Evolutionary conservation across 257 asterid genomes (phyloP), one percentile per base, ranked within the genome.

Genomic region (Solanum dulcamara): DNA sequence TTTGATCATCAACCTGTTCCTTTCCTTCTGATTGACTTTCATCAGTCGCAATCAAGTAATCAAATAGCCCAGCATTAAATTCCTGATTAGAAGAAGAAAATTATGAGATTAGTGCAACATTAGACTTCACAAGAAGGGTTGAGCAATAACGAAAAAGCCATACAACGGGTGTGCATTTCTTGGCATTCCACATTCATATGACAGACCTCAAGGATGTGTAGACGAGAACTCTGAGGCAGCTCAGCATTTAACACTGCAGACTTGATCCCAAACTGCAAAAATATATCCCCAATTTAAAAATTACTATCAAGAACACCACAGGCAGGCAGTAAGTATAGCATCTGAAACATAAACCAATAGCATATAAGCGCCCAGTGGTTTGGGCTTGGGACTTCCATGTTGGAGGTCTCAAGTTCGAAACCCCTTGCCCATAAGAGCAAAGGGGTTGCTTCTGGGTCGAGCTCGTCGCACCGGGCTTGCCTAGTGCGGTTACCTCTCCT

Each of bases 141-240:
- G 22, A 11, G 13, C 55, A 28, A n/a, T 48, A 10, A 35, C 79
- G n/a, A n/a, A 7, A 75, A 83, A 66, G 85, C 30, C 46, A 37
- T 35, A 10, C 42, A 38, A 40, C 37, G 62, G 77, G 33, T 42
- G 50, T 51, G 40, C 55, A 37, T 46, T 44, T 83, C 42, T 87
- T 71, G 70, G 4, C 40, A 86, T 44, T 62, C 80, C 24, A 57
- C 55, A 80, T 40, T 40, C 66, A 57, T 80, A 59, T 75, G 40
- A 85, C 62, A 83, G 79, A 95, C 99, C 98, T 95, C 98, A 35
- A 97, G 94, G 81, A 97, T 97, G 88, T 95, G 99, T 64, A 92
- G 92, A 83, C 99, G 98, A 87, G 99, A 97, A 91, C 95, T 97
- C 85, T 95, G 97, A 20, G 99, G 99, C 84, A 97, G 91, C 90